Evolutionary conservation across 192 early-diverging fungal genomes (phyloP), one percentile per base, ranked within the genome.

Genomic region (Gigaspora rosea): DNA sequence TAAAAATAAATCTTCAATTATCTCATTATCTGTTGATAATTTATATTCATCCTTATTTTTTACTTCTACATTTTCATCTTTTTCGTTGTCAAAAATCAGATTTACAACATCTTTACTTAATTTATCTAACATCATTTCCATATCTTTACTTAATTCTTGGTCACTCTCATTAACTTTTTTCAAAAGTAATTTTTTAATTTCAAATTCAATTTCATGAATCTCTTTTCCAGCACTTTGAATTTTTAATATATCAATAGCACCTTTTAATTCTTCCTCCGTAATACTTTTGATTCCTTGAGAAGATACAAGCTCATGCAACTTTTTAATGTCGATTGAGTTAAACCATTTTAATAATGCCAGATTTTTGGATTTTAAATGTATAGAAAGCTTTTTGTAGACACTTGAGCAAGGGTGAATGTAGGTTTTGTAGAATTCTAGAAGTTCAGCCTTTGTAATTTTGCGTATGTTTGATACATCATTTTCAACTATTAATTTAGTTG

Each of bases 331-430:
- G 50, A 68, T 49, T 47, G 46, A 20, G 50, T 85, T 85, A 77
- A 57, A 77, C 20, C 77, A 71, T 1, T 57, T n/a, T 18, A 46
- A 33, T 36, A 41, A 22, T n/a, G 75, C 18, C 1, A 52, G 16
- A 48, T 85, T 86, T 62, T 90, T 87, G 5, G 90, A 89, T 50
- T 83, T 78, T n/a, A 90, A 35, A 81, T 94, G 93, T 0, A 92
- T 86, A 11, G 89, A 89, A 41, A 95, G 73, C 76, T 94, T 92
- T 57, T 88, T 85, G 10, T 88, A 71, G 16, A 50, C 77, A 2
- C 81, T 54, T 2, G 90, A 90, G 13, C 77, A 75, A 4, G 89
- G 87, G 73, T 84, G 75, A 66, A 95, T 88, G 22, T 85, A 86
- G 18, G 65, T 65, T 5, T 89, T 81, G 70, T 86, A 91, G 68